Evolutionary conservation across 2,329 filamentous ascomycete genomes (phyloP).

Genomic region (Ophiostoma piceae): DNA sequence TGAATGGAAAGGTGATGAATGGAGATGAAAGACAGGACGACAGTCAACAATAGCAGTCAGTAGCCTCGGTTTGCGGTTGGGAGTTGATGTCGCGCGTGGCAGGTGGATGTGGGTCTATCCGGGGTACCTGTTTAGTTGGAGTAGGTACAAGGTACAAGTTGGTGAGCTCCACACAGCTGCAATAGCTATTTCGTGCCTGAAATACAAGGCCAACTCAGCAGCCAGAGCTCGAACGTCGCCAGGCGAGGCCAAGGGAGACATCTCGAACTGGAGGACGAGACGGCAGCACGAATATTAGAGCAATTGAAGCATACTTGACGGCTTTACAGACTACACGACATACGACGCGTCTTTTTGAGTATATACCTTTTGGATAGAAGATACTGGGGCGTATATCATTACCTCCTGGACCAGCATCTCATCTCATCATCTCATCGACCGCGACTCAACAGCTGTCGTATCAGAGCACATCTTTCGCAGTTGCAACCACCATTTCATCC

Average conservation of each 20-base stretch:
- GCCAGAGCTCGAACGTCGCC: background rate
- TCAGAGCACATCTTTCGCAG: background rate
- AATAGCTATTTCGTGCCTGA: background rate
- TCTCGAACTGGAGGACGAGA: background rate
- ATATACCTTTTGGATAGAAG: background rate
- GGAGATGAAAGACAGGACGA: background rate
- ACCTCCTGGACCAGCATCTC: background rate
- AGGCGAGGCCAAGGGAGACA: background rate
- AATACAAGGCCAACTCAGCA: background rate
- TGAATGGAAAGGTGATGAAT: background rate
- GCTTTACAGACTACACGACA: background rate
- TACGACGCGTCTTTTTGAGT: background rate
- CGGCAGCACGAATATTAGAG: background rate
- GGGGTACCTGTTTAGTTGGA: background rate
- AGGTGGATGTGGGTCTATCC: constrained; percentile 15
- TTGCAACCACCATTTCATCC: background rate
- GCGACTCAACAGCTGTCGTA: background rate
- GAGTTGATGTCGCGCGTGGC: constrained; percentile 3
- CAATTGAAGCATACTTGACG: background rate
- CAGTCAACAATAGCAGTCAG: background rate
- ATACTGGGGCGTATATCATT: background rate
- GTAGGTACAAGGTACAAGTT: constrained; percentile 1
- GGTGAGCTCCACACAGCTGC: background rate
- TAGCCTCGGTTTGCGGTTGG: constrained; percentile 25
- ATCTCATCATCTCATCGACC: too few species aligned